Conservation (phyloP, 2,329 filamentous ascomycete genomes). For the Dothideomycetes sp. region DNA sequence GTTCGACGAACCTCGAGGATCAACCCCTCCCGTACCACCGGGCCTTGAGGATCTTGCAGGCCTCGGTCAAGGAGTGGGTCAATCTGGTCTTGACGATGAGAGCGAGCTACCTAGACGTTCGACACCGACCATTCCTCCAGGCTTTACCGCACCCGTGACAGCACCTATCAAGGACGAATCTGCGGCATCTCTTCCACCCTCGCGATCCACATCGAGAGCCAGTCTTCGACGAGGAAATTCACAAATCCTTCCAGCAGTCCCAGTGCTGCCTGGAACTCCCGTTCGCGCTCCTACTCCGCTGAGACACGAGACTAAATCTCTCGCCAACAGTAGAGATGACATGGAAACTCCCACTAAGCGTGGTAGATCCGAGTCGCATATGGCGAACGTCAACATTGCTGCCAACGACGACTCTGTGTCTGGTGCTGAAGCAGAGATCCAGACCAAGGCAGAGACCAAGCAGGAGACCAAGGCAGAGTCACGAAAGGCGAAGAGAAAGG, state of each 20-base stretch:
- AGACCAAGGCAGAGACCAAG: constrained; percentile 2
- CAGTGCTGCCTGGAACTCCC: constrained; percentile 32
- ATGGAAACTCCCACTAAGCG: constrained; percentile 8
- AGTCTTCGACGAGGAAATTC: constrained; percentile 23
- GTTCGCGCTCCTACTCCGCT: constrained; percentile 24
- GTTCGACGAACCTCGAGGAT: constrained; percentile 15
- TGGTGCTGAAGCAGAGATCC: constrained; percentile 2
- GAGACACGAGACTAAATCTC: constrained; percentile 13
- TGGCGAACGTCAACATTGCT: constrained; percentile 6
- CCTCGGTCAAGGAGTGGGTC: constrained; percentile 12
- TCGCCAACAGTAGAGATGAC: background rate
- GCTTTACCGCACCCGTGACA: constrained; percentile 25
- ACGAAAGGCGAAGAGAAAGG: constrained; percentile 18
- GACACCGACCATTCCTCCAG: constrained; percentile 38
- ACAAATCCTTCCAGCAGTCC: constrained; percentile 31
- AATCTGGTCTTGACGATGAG: constrained; percentile 16
- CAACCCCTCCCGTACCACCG: constrained; percentile 28
- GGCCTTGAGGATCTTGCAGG: constrained; percentile 23
- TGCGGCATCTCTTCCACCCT: constrained; percentile 19
- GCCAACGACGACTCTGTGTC: background rate
- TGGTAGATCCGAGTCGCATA: constrained; percentile 7
- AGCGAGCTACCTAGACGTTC: constrained; percentile 25
- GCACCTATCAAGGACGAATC: constrained; percentile 2
- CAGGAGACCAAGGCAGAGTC: constrained; percentile 15
- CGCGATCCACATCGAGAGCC: constrained; percentile 26